Evolutionary conservation across 768 basidiomycete genomes (phyloP), one percentile per base, ranked within the genome.

Genomic region (Agaricus blazei): DNA sequence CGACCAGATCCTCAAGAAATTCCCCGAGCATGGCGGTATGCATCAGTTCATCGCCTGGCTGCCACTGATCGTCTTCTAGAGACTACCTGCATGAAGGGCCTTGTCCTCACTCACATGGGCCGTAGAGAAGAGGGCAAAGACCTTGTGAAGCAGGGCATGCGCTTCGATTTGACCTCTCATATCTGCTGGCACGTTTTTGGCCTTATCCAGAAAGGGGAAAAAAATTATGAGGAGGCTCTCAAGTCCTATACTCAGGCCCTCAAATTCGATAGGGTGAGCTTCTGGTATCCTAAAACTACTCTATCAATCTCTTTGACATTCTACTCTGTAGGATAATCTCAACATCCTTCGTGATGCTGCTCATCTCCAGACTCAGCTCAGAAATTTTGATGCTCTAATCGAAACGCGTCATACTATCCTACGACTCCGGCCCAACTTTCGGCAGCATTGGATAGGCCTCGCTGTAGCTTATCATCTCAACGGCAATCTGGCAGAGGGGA

Each of bases 161-260:
- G 83, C 42, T 76, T 85, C 46, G 91, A 95, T 70, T 72, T 91
- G 52, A 86, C 82, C 31, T 94, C 92, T 19, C 94, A 98, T 65
- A 98, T 99, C 66, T 88, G 87, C 66, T 98, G 97, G 95, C 97
- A 99, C 70, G 96, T 98, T 60, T 90, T 93, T 67, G 97, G 93
- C 27, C 87, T 99, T 64, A 84, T 97, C 23, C 90, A 94, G 68
- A 93, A 96, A 69, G 88, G 87, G 8, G 90, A 97, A 68, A 94
- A 90, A 70, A 93, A 96, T 65, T 98, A 93, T 63, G 91, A 92
- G 60, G 93, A 95, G 64, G 94, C 97, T 0, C 77, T 93, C 63
- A 90, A 93, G 64, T 94, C 93, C 26, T 98, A 98, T 69, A 83
- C 80, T 1, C 89, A 92, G 73, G 96, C 95, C 2, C 74, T 95